phyloP scores from a whole-genome alignment of 768 basidiomycete species.

The Leccinum uliginosum region DNA sequence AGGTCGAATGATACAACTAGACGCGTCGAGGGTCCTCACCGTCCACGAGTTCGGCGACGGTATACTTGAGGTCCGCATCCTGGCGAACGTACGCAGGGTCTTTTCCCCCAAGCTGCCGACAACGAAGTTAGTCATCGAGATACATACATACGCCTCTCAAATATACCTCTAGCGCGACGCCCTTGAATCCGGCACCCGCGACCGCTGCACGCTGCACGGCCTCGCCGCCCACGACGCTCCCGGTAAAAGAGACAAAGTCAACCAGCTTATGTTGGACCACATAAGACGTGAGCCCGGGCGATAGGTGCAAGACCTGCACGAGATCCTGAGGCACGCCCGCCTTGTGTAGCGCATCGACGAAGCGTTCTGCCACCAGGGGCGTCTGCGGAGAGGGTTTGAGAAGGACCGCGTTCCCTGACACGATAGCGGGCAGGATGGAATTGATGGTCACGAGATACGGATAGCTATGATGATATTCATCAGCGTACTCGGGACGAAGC shows the following conservation, averaged over 20 bases:
- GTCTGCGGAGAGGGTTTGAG: slow-evolving; percentile 98
- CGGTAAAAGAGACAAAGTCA: slow-evolving; percentile 89
- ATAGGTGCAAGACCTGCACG: slow-evolving; percentile 73
- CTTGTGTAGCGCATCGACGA: slow-evolving; percentile 59
- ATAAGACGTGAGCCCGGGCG: slow-evolving; percentile 53
- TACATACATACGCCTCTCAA: not conserved
- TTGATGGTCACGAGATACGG: slow-evolving; percentile 91
- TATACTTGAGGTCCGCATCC: slow-evolving; percentile 82
- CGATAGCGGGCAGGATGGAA: slow-evolving; percentile 84
- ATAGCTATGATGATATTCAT: slow-evolving; percentile 46
- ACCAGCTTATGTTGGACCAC: slow-evolving; percentile 63
- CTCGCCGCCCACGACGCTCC: slow-evolving; percentile 74
- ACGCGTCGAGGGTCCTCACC: slow-evolving; percentile 41
- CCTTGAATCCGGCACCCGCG: slow-evolving; percentile 69
- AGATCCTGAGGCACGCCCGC: slow-evolving; percentile 78
- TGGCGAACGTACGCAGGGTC: slow-evolving; percentile 93
- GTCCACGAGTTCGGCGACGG: slow-evolving; percentile 84
- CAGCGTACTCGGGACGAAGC: not conserved
- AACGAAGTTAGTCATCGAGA: slow-evolving; percentile 1
- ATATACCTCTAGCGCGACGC: slow-evolving; percentile 76
- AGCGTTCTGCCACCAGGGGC: slow-evolving; percentile 80
- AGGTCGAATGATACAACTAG: not conserved
- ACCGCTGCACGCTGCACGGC: slow-evolving; percentile 70
- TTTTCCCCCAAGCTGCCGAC: slow-evolving; percentile 85
- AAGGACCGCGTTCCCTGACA: slow-evolving; percentile 87